Evolutionary conservation across 1,139 yeast species (phyloP), one percentile per base, ranked within the genome.

Genomic region (Scheffersomyces lignicola): DNA sequence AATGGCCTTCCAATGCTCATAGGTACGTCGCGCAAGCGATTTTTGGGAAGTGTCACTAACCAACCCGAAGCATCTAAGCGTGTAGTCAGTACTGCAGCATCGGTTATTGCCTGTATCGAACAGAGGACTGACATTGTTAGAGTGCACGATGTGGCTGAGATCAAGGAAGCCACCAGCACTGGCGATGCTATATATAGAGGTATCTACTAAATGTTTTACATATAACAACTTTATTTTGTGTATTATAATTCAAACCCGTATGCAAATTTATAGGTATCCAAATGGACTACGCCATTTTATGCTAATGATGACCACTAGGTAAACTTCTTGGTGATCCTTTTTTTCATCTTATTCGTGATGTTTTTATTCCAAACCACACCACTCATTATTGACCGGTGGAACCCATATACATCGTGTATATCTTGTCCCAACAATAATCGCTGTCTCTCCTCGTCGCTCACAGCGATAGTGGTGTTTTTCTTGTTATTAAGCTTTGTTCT

Each of bases 21-120:
- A 11, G 98, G 97, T 0, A 84, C 97, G 1, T 85, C 96, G 17
- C 72, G 97, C 45, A 92, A 92, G 69, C 72, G 76, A 50, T 92
- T 92, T 51, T 78, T 92, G 49, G 97, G 96, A 1, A 71, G 76
- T 0, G 61, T 88, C 18, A 82, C 90, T 0, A 60, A 66, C 8
- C 65, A 64, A 35, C 52, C 59, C 2, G 45, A 53, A 2, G 79
- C 96, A 0, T 44, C 60, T 1, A 79, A 83, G 22, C 71, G 97
- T 43, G 78, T 78, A 4, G 62, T 80, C 37, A 92, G 94, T 11
- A 88, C 97, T 0, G 82, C 82, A 9, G 87, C 95, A 0, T 70
- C 89, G 0, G 76, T 85, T 1, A 75, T 85, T 43, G 82, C 95
- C 0, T 76, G 92, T 45, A 74, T 90, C 26, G 81, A 82, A 15